Evolutionary conservation across 768 basidiomycete species (phyloP), one percentile per base, ranked within the genome.

Genomic region (Cubamyces lactineus): DNA sequence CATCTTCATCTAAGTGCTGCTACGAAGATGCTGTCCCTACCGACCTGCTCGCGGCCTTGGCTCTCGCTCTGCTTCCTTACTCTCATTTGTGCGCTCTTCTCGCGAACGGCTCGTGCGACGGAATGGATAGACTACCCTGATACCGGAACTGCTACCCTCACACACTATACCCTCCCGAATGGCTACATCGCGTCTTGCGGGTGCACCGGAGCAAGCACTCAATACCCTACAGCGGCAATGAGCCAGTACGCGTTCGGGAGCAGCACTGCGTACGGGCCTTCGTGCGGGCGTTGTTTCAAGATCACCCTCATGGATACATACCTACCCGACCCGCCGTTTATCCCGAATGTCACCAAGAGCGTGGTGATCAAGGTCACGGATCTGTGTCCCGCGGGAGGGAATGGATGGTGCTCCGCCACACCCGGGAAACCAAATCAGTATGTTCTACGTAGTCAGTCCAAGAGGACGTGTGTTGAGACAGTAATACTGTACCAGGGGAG

Each of bases 191-290:
- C 90, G 24, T 79, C 88, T 1, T 93, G 92, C 68, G 92, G 92
- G 58, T 94, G 92, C 71, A 86, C 85, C 1, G 80, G 82, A 9
- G 77, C 61, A 39, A 72, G 69, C 63, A 75, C 72, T 39, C 76
- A 85, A 67, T 91, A 87, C 67, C 91, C 92, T 6, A 94, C 91
- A 1, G 92, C 87, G 11, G 92, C 92, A 9, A 74, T 94, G 61
- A 91, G 80, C 59, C 87, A 92, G 69, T 85, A 88, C 80, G 92
- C 92, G 0, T 94, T 82, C 65, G 91, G 92, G 0, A 90, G 87
- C 70, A 86, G 84, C 59, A 79, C 77, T n/a, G 80, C 81, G 13
- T 92, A 85, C 67, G 86, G 91, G 15, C 87, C 89, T 38, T 82
- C 79, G 3, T 92, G 90, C 69, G 92, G 92, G 26, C 81, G 79